These are phyloP conservation scores for Pezicula neosporulosa DNA, from an alignment of 2,329 filamentous ascomycete species.

Conservation along the genomic window DNA sequence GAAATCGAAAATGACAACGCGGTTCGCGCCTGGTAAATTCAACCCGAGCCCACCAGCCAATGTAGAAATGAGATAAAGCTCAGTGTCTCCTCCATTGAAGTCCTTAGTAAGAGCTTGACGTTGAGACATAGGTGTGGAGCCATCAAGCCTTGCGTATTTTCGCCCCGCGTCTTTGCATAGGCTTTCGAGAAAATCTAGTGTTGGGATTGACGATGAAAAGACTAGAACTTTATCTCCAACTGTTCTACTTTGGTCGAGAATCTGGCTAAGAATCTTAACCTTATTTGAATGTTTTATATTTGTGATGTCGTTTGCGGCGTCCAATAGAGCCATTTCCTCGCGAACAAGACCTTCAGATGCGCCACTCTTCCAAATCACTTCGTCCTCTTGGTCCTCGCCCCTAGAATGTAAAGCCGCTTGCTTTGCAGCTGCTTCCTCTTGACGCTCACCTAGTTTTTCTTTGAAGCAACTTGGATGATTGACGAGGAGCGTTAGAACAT, in stretches of 20 bases:
- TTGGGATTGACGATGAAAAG: conserved; percentile 71
- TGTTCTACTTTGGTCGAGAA: conserved; percentile 61
- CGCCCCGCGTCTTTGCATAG: conserved; percentile 48
- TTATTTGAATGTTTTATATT: conserved; percentile 62
- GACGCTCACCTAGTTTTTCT: conserved; percentile 41
- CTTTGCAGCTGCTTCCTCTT: conserved; percentile 21
- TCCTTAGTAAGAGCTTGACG: conserved; percentile 62
- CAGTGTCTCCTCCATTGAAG: conserved; percentile 59
- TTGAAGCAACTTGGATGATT: conserved; percentile 49
- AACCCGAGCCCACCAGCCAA: conserved; percentile 77
- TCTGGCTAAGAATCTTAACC: conserved; percentile 60
- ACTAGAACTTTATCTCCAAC: conserved; percentile 73
- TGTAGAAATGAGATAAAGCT: conserved; percentile 80
- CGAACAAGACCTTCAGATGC: conserved; percentile 26
- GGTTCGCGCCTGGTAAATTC: conserved; percentile 80
- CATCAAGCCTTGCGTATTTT: conserved; percentile 62
- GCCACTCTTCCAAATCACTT: conserved; percentile 20
- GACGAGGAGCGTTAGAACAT: conserved; percentile 48
- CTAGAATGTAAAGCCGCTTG: conserved; percentile 4
- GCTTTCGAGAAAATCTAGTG: conserved; percentile 64
- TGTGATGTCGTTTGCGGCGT: conserved; percentile 29
- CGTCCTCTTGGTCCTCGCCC: conserved; percentile 13
- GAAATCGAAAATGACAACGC: conserved; percentile 84
- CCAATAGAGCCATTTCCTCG: conserved; percentile 33
- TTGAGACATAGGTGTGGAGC: conserved; percentile 48